Evolutionary conservation across 2,329 filamentous ascomycete genomes (phyloP).

Genomic region (Colletotrichum sp.): DNA sequence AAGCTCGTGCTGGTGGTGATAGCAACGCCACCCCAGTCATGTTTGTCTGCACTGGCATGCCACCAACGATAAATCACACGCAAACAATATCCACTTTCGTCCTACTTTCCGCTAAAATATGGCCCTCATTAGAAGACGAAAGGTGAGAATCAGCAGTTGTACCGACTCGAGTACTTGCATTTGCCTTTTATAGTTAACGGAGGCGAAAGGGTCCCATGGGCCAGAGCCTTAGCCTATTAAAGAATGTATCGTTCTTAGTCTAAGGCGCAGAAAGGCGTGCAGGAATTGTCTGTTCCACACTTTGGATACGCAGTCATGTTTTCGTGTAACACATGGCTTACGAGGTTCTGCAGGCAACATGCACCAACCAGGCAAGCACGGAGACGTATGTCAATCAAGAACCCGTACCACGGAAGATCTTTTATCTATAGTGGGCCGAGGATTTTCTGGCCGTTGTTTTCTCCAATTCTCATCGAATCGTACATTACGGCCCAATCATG

Average conservation of each 20-base stretch:
- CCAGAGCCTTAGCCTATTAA: background rate
- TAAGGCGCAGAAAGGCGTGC: background rate
- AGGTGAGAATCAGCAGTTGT: background rate
- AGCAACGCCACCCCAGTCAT: background rate
- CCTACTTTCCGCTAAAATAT: background rate
- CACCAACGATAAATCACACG: background rate
- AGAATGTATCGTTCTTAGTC: background rate
- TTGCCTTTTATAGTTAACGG: background rate
- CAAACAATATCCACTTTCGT: background rate
- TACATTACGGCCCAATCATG: slow-evolving; percentile 1
- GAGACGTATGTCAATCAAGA: background rate
- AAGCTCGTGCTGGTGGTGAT: background rate
- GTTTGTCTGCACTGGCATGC: background rate
- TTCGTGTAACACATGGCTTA: background rate
- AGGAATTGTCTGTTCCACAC: background rate
- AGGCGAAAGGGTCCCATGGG: background rate
- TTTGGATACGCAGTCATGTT: background rate
- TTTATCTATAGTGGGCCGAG: background rate
- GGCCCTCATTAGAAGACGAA: background rate
- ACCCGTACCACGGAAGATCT: background rate
- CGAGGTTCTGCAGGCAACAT: background rate
- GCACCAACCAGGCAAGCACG: background rate
- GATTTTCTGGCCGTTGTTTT: background rate
- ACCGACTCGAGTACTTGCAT: background rate
- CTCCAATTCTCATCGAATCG: slow-evolving; percentile 6